Percentiles rank a stretch among this genome's conserved stretches.
Conservation (phyloP, 257 asterid species). For the Solanum acaule region DNA sequence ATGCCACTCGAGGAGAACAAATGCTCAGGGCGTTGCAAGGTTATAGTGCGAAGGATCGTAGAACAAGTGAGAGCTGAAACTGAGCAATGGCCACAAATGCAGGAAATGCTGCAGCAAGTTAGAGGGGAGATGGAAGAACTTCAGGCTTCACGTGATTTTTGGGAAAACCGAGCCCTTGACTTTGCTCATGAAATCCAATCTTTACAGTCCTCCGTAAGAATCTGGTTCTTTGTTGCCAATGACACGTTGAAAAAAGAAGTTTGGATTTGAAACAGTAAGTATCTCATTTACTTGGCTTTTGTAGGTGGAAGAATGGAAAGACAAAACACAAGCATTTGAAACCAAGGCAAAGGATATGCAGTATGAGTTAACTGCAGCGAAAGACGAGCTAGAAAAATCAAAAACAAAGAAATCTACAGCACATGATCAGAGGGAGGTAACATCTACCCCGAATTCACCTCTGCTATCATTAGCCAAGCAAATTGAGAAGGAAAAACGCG, state of each 20-base stretch:
- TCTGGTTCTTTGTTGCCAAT: background rate
- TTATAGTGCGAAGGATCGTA: conserved; percentile 40
- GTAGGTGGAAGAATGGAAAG: conserved; percentile 77
- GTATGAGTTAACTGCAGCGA: conserved; percentile 19
- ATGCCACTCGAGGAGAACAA: conserved; percentile 28
- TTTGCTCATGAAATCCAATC: conserved; percentile 38
- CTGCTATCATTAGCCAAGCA: conserved; percentile 22
- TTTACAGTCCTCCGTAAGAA: conserved; percentile 46
- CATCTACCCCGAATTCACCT: conserved; percentile 3
- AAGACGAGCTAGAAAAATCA: conserved; percentile 25
- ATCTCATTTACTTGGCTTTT: background rate
- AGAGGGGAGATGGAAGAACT: conserved; percentile 74
- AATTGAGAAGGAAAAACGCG: conserved; percentile 24
- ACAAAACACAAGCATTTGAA: conserved; percentile 37
- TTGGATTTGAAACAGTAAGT: background rate
- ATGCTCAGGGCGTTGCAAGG: conserved; percentile 84
- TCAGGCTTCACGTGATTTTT: conserved; percentile 56
- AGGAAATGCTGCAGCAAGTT: conserved; percentile 68
- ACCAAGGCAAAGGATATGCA: conserved; percentile 35
- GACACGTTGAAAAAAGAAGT: background rate
- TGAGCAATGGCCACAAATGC: conserved; percentile 97
- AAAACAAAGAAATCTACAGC: background rate
- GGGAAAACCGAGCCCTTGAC: conserved; percentile 58
- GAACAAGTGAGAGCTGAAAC: conserved; percentile 93
- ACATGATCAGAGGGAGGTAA: background rate